Base-by-base conservation (phyloP, 352 stramenopile genomes). In the Phytophthora pinifolia region DNA sequence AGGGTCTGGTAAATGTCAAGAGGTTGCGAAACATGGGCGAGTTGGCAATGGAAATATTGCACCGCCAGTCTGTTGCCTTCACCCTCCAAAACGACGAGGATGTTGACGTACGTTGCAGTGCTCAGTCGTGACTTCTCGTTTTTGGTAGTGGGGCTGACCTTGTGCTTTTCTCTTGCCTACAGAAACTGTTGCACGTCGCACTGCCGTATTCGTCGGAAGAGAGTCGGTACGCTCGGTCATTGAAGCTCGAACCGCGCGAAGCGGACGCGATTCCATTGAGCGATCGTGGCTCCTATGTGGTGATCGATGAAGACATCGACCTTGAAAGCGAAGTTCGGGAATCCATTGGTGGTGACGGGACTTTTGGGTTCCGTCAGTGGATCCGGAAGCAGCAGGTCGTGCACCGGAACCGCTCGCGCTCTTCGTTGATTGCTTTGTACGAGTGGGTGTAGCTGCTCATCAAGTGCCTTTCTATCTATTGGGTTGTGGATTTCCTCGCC, bases 301-400 rank as follows among this genome's bases (percentile, higher is more conserved):
- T 74, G n/a, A 42, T 72, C 1, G 56, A 90, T 35, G 79, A 89
- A 29, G 77, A 87, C 39, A 50, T 87, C n/a, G 83, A 93, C 29
- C 75, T 92, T 17, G 79, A 89, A 56, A 89, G 41, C 52, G 79
- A 93, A 71, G 81, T 91, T 20, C 76, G 80, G 20, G 83, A 83
- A 44, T 92, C 80, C 18, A 89, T 91, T 30, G 83, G 83, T 5
- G 65, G 64, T 9, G 81, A 90, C 32, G 81, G 82, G 8, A 93
- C 74, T 0, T 91, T 92, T 34, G 83, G 81, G 5, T 83, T 92
- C 34, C 79, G 83, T 13, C 81, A 92, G 51, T 92, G 81, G 83
- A 79, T 93, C 50, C 76, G 81, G 17, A 93, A 88, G 65, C 83
- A 92, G 43, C 86, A 90, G 52, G 77, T 93, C 2, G 83, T 92